Evolutionary conservation across 371 early-diverging fungal genomes (phyloP).

Genomic region (Dichotomocladium elegans): DNA sequence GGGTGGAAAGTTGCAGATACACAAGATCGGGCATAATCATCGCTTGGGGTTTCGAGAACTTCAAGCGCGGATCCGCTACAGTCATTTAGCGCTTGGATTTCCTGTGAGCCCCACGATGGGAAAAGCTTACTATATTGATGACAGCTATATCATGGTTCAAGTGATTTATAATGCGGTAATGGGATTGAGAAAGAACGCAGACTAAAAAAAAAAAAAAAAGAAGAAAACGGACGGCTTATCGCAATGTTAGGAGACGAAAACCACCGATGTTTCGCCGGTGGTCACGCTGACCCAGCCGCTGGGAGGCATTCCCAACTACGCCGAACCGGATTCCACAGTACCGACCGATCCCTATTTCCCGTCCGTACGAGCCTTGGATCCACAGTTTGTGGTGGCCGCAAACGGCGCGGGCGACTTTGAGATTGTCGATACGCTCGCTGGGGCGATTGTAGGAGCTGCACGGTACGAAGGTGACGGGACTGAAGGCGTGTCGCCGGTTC

Average conservation of each 20-base stretch:
- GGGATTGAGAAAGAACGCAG: neutral
- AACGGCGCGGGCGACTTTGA: constrained; percentile 37
- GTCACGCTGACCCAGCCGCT: constrained; percentile 21
- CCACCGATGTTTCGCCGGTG: constrained; percentile 5
- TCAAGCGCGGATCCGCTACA: constrained; percentile 65
- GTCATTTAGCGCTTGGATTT: constrained; percentile 54
- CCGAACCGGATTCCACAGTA: constrained; percentile 20
- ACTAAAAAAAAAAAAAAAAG: no score
- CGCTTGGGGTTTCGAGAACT: constrained; percentile 57
- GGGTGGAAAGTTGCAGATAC: constrained; percentile 25
- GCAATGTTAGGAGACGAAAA: no score
- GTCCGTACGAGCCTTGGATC: constrained; percentile 23
- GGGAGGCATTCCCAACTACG: constrained; percentile 23
- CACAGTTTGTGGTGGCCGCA: constrained; percentile 16
- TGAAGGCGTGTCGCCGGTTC: constrained; percentile 44
- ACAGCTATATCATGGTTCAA: constrained; percentile 31
- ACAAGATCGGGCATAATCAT: constrained; percentile 23
- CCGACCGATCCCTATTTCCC: constrained; percentile 32
- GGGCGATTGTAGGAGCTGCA: constrained; percentile 11
- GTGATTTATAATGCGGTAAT: constrained; percentile 45
- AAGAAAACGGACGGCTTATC: no score
- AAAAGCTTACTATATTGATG: constrained; percentile 42
- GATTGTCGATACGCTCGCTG: constrained; percentile 15
- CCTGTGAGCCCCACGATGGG: constrained; percentile 18
- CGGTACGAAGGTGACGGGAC: constrained; percentile 29